Percentiles rank a stretch among this genome's conserved stretches.
phyloP scores from a whole-genome alignment of 805 yeast species.

The Cyberlindnera bimundalis region DNA sequence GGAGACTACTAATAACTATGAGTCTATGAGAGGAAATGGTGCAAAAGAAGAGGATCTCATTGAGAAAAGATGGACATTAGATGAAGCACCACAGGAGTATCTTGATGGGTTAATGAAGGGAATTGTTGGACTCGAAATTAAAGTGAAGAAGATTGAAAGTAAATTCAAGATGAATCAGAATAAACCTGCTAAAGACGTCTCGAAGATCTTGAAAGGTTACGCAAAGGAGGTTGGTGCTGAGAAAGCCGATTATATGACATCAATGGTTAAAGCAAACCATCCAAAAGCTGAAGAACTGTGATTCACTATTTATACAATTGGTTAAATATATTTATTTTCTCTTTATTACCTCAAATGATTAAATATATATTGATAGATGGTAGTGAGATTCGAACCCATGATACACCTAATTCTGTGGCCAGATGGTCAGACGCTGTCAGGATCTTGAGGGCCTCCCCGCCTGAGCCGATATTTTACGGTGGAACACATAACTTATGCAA shows the following conservation, averaged over 20 bases:
- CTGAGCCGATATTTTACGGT: not conserved
- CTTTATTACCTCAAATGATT: too few species aligned
- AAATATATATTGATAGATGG: too few species aligned
- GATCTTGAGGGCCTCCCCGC: not conserved
- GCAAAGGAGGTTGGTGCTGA: slow-evolving; percentile 36
- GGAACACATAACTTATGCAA: not conserved
- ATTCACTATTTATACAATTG: not conserved
- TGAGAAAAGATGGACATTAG: slow-evolving; percentile 46
- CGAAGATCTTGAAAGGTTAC: slow-evolving; percentile 51
- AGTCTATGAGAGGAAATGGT: slow-evolving; percentile 32
- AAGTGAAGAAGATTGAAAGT: slow-evolving; percentile 42
- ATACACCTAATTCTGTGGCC: not conserved
- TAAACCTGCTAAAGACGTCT: slow-evolving; percentile 38
- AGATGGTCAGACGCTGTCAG: not conserved
- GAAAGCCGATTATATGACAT: slow-evolving; percentile 19
- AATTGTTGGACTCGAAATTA: slow-evolving; percentile 55
- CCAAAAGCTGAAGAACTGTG: slow-evolving; percentile 5
- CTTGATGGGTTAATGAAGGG: slow-evolving; percentile 41
- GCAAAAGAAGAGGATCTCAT: slow-evolving; percentile 18
- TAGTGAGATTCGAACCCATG: not conserved
- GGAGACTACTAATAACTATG: slow-evolving; percentile 45
- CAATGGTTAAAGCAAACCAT: slow-evolving; percentile 9
- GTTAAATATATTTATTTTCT: too few species aligned
- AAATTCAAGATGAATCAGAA: slow-evolving; percentile 61
- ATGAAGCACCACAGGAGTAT: slow-evolving; percentile 54